Conservation (phyloP, 192 early-diverging fungal genomes). For the Backusella mclennaniae region DNA sequence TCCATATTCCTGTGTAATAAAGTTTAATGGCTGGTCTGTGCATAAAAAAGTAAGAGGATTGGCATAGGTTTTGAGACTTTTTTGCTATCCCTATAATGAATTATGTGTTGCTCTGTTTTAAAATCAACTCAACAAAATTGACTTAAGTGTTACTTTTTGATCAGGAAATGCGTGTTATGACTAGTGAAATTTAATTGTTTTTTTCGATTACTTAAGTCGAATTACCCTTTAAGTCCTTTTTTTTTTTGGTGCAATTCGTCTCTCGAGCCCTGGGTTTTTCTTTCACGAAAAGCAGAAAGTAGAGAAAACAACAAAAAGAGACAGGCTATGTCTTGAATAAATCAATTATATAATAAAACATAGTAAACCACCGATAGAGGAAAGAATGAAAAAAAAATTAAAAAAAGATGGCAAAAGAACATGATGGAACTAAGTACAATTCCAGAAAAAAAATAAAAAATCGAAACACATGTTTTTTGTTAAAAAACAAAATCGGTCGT, state of each 20-base stretch:
- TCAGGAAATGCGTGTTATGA: background rate
- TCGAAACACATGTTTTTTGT: background rate
- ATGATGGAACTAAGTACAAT: background rate
- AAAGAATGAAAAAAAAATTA: background rate
- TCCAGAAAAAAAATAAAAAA: background rate
- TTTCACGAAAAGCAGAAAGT: background rate
- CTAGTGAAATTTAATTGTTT: background rate
- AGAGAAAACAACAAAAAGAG: background rate
- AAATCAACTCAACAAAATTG: background rate
- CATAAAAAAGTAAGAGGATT: background rate
- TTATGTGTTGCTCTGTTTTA: background rate
- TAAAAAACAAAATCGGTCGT: background rate
- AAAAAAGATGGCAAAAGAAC: background rate
- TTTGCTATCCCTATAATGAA: background rate
- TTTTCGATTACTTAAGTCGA: background rate
- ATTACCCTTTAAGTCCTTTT: background rate
- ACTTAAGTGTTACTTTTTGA: background rate
- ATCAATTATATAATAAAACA: background rate
- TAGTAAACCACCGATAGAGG: background rate
- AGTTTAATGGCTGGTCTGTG: background rate
- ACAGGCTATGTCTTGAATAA: background rate
- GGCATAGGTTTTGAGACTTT: background rate
- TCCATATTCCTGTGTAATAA: background rate
- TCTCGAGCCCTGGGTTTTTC: background rate
- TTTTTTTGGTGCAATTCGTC: background rate